phyloP scores from a whole-genome alignment of 2,329 filamentous ascomycete genomes.

The Stagonosporopsis tanaceti region DNA sequence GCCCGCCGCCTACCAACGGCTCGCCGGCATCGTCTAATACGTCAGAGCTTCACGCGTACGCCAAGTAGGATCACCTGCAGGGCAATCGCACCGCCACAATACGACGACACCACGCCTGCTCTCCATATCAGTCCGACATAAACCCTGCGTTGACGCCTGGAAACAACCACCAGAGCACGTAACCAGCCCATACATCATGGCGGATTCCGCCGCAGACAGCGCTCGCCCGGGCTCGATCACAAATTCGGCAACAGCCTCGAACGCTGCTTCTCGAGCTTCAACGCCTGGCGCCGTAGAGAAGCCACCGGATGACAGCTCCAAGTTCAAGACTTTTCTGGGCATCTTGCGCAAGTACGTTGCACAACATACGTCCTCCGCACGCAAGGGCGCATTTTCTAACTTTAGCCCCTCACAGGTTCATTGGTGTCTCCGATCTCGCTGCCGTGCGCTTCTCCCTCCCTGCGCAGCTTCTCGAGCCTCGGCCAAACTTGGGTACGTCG shows the following conservation, averaged over 20 bases:
- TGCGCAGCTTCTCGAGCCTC: constrained; percentile 93
- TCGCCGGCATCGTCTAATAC: constrained; percentile 33
- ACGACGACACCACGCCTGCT: constrained; percentile 19
- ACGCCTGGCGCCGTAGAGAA: constrained; percentile 58
- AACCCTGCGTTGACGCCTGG: constrained; percentile 1
- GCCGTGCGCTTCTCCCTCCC: constrained; percentile 95
- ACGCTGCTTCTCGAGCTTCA: constrained; percentile 46
- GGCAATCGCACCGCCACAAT: constrained; percentile 26
- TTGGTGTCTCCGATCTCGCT: constrained; percentile 94
- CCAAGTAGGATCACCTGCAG: constrained; percentile 20
- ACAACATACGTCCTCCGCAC: constrained; percentile 37
- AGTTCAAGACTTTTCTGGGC: constrained; percentile 85
- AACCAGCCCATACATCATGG: constrained; percentile 32
- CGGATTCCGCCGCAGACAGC: constrained; percentile 42
- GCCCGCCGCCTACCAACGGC: constrained; percentile 15
- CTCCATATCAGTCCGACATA: constrained; percentile 10
- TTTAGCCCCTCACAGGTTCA: constrained; percentile 70
- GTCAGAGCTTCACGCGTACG: constrained; percentile 32
- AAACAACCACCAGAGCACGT: constrained; percentile 7
- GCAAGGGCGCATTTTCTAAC: constrained; percentile 22
- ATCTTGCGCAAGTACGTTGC: constrained; percentile 80
- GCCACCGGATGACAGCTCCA: constrained; percentile 79
- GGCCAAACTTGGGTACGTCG: constrained; percentile 79
- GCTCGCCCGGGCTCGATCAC: constrained; percentile 32
- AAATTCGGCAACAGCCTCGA: constrained; percentile 43